These are phyloP conservation scores for Magnaporthiopsis rhizophila DNA, from an alignment of 2,329 filamentous ascomycete genomes.

Conservation along the genomic window DNA sequence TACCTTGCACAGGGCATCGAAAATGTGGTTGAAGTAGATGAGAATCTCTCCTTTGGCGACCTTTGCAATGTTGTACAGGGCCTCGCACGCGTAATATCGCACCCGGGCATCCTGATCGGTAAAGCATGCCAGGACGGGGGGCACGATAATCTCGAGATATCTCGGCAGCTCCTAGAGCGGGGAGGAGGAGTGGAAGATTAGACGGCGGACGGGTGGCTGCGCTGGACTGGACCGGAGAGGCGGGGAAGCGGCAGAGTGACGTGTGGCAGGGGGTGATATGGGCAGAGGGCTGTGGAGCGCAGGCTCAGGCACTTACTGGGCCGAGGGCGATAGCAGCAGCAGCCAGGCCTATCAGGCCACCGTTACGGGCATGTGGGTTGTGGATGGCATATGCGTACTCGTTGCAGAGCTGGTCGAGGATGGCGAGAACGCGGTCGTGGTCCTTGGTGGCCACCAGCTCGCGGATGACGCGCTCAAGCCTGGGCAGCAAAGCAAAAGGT, in stretches of 20 bases:
- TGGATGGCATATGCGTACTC: conserved; percentile 97
- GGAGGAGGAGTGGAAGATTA: neutral
- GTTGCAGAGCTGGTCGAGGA: conserved; percentile 93
- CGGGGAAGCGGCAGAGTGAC: neutral
- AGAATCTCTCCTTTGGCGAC: conserved; percentile 97
- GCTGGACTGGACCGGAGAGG: too few species aligned
- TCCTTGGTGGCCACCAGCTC: conserved; percentile 72
- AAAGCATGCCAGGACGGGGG: conserved; percentile 94
- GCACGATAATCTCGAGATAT: conserved; percentile 89
- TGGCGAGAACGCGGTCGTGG: conserved; percentile 71
- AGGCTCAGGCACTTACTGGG: conserved; percentile 51
- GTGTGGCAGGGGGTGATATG: conserved; percentile 1
- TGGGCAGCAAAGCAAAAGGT: conserved; percentile 27
- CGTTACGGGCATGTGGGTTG: conserved; percentile 92
- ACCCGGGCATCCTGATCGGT: conserved; percentile 96
- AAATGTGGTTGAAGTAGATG: conserved; percentile 96
- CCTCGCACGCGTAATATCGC: conserved; percentile 96
- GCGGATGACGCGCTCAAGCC: conserved; percentile 83
- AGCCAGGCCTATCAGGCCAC: conserved; percentile 88
- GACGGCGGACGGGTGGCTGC: neutral
- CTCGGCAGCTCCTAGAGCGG: conserved; percentile 68
- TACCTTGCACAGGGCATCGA: conserved; percentile 95
- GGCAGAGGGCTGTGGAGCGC: conserved; percentile 3
- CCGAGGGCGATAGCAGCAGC: conserved; percentile 94
- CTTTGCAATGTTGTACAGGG: conserved; percentile 99